These are phyloP conservation scores for Stephania cephalantha DNA, from an alignment of 164 flowering plant species.

Conservation along the genomic window DNA sequence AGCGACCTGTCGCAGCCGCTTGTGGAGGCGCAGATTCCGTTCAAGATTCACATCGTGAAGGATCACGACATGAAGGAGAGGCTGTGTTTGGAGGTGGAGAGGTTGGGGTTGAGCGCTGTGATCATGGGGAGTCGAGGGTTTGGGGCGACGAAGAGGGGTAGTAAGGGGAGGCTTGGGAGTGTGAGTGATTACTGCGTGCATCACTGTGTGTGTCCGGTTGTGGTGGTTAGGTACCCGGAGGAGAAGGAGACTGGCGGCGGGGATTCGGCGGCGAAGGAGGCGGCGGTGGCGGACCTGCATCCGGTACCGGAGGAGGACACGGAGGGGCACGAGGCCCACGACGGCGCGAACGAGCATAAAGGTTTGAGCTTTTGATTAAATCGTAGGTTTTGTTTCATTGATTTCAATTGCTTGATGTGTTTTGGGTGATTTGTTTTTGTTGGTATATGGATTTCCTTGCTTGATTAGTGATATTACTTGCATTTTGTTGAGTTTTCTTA, in stretches of 20 bases:
- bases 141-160: constrained; percentile 41
- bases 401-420: background rate
- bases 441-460: background rate
- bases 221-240: constrained; percentile 62
- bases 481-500: background rate
- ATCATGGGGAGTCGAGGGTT: constrained; percentile 85
- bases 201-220: constrained; percentile 80
- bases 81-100: constrained; percentile 76
- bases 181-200: constrained; percentile 86
- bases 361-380: constrained; percentile 9
- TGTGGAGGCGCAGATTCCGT: constrained; percentile 52
- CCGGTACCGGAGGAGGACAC: constrained; percentile 36
- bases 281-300: constrained; percentile 16
- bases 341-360: constrained; percentile 20
- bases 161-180: constrained; percentile 56
- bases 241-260: constrained; percentile 28
- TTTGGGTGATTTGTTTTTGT: background rate
- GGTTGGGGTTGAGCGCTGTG: constrained; percentile 65
- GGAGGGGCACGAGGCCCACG: constrained; percentile 42
- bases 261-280: constrained; percentile 18
- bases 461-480: background rate
- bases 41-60: constrained; percentile 74
- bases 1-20: constrained; percentile 57
- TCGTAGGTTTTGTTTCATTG: background rate
- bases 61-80: constrained; percentile 86